These are phyloP conservation scores for Bryum argenteum DNA, from an alignment of 225 moss, liverwort and hornwort species.

Conservation along the genomic window DNA sequence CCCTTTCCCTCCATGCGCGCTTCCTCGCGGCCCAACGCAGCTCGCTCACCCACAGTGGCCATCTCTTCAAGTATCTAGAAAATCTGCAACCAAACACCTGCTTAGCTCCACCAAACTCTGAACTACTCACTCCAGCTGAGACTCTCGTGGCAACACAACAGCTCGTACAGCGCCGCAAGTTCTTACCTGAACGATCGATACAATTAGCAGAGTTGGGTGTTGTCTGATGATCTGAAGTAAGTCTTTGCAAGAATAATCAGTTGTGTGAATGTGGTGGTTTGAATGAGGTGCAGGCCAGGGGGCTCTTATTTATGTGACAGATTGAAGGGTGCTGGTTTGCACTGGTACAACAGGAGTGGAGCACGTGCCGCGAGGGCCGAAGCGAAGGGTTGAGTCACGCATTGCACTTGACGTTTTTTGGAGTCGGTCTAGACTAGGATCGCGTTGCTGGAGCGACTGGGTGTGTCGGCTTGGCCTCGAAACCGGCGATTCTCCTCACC, in stretches of 20 bases:
- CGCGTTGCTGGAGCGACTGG: neutral
- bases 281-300: neutral
- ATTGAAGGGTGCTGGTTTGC: neutral
- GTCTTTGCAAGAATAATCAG: neutral
- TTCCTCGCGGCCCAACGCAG: slow-evolving; percentile 18
- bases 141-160: too few species aligned
- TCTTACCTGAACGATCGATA: too few species aligned
- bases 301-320: too few species aligned
- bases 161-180: too few species aligned
- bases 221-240: neutral
- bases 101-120: neutral
- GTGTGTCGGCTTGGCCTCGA: neutral
- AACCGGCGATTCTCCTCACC: too few species aligned
- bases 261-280: neutral
- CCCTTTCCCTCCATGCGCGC: slow-evolving; percentile 36
- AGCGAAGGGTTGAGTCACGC: slow-evolving; percentile 28
- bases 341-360: neutral
- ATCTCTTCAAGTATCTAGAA: neutral
- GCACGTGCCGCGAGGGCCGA: slow-evolving; percentile 45
- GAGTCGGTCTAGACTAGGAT: slow-evolving; percentile 4
- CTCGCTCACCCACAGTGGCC: slow-evolving; percentile 29
- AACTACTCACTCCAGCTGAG: neutral
- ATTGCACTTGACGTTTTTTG: slow-evolving; percentile 3
- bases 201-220: neutral
- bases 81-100: neutral